Evolutionary conservation across 441 rosid genomes (phyloP), one percentile per base, ranked within the genome.

Genomic region (Jatropha multifida): DNA sequence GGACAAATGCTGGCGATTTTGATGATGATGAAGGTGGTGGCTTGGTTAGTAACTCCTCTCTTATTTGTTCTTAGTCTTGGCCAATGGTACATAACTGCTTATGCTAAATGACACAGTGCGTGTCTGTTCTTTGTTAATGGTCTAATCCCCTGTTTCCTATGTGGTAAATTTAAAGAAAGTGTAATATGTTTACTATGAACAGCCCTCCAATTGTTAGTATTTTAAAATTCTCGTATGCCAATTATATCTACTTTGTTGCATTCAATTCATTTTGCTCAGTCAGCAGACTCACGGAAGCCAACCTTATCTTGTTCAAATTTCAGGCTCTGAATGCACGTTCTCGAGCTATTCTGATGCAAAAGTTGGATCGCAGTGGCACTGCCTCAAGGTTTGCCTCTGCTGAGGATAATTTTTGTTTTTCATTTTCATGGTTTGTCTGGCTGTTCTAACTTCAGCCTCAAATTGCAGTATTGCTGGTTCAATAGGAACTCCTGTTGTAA

Each of bases 11-110:
- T 2, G 94, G 88, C 79, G 98, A 96, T 92, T 84, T 96, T 80
- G 99, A 96, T 85, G 99, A 96, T 61, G 97, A 96, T 54, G 99
- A 96, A 58, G 98, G 99, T 48, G 93, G 93, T 76, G 98, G 97
- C 80, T 85, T 94, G 96, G 99, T 96, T 71, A 90, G 97, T 85
- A 77, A 65, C 72, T 77, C 40, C 51, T 9, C 68, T 77, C 32
- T 52, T 5, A 32, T 60, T 58, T 73, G 27, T 62, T 69, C 48
- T 18, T 44, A 5, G 38, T 27, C 26, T 32, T 63, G 18, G 5
- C 13, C 58, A 8, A 54, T 74, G 41, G 23, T 5, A 27, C 38
- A 13, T 0, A n/a, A 44, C 11, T 17, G 15, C 65, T 61, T 54
- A n/a, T 26, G 11, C 13, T 26, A 14, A 49, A 20, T 27, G 17